These are phyloP conservation scores for Heliamphora exappendiculata DNA, from an alignment of 148 eudicot genomes.

Conservation along the genomic window DNA sequence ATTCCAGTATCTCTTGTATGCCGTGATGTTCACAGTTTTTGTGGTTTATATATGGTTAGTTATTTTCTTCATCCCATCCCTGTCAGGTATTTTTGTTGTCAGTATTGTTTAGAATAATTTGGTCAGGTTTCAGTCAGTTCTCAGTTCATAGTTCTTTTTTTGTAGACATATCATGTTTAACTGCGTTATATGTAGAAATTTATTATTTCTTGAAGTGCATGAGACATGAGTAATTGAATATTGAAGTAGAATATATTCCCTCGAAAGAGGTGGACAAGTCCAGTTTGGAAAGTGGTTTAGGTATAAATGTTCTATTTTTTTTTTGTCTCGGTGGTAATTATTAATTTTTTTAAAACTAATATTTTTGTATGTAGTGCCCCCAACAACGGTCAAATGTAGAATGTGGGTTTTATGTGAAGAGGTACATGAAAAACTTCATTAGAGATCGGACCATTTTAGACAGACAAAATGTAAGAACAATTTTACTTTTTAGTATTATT, in stretches of 20 bases:
- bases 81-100: neutral
- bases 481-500: too few relatives aligned
- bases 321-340: too few relatives aligned
- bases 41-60: neutral
- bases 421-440: too few relatives aligned
- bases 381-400: too few relatives aligned
- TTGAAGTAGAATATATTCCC: neutral
- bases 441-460: too few relatives aligned
- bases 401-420: too few relatives aligned
- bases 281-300: too few relatives aligned
- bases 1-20: neutral
- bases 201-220: neutral
- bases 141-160: neutral
- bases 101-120: neutral
- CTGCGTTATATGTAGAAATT: neutral
- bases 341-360: too few relatives aligned
- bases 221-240: neutral
- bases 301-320: too few relatives aligned
- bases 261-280: too few relatives aligned
- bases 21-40: slow-evolving; percentile 2
- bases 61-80: neutral
- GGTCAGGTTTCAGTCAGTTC: neutral
- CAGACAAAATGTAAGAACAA: too few relatives aligned
- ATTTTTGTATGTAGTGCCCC: too few relatives aligned
- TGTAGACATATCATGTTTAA: neutral